Base-by-base conservation (phyloP, 306 rosid genomes). In the Pterocarpus macrocarpus region DNA sequence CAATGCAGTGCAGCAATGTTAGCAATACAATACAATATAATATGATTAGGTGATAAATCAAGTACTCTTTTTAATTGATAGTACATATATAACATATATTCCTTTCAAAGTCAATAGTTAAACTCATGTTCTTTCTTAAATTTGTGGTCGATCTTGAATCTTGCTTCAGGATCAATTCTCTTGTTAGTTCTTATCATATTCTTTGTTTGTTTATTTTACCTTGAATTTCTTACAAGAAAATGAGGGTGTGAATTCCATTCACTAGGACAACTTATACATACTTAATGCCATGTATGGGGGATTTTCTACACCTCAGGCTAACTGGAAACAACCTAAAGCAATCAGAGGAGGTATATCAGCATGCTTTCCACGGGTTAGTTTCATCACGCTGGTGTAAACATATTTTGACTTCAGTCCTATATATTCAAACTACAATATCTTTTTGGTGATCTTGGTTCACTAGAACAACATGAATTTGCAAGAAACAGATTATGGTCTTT, bases 331-430 rank as follows among this genome's bases (percentile, higher is more conserved):
- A 34, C 89, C 80, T 32, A 90, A 86, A 88, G 89, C 91, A 72
- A 88, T 90, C 80, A 89, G 91, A 82, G 97, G 97, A 84, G 97
- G 97, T 5, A 89, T 92, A 77, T 82, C 92, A 17, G 87, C 89
- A 45, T 88, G 87, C 83, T 88, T 90, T 72, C 92, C 92, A 43
- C 80, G 83, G 94, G 97, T 92, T 69, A 64, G 87, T 85, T 72
- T 49, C 45, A 22, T 22, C 28, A 22, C 28, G 28, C 28, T 22
- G 17, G 6, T 66, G 12, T 39, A 10, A 53, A 65, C 81, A 57
- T 61, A 77, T 68, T 69, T 68, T 74, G 49, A 69, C 39, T 71
- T 61, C 39, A 74, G 34, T 64, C 67, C n/a, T 13, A 65, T 30
- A 52, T 75, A 52, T 71, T 76, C 30, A 22, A 61, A 78, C n/a